A percentile compares a stretch with the other conserved stretches of the same genome.
phyloP scores from a whole-genome alignment of 805 yeast species.

The Metschnikowia cubensis region DNA sequence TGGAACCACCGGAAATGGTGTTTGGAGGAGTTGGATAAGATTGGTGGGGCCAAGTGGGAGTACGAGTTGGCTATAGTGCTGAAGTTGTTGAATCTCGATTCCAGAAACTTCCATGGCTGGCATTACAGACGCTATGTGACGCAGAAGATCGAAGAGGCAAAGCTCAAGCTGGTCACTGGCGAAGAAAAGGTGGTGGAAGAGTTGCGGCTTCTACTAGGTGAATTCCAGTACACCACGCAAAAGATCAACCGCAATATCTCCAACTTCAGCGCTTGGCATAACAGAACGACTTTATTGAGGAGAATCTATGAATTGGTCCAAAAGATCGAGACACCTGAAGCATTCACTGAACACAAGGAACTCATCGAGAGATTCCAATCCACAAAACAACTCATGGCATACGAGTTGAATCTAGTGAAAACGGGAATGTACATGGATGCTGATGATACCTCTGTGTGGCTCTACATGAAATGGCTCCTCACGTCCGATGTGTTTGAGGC shows the following conservation, averaged over 20 bases:
- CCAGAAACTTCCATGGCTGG: constrained; percentile 95
- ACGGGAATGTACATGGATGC: constrained; percentile 92
- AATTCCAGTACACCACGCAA: constrained; percentile 71
- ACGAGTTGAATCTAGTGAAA: constrained; percentile 65
- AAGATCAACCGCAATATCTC: constrained; percentile 82
- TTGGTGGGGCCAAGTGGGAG: constrained; percentile 59
- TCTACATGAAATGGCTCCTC: constrained; percentile 77
- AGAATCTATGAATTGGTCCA: constrained; percentile 33
- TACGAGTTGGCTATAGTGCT: constrained; percentile 66
- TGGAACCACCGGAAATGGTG: constrained; percentile 94
- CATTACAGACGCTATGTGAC: constrained; percentile 79
- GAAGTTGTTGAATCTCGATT: constrained; percentile 64
- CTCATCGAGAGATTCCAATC: constrained; percentile 25
- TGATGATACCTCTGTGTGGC: constrained; percentile 91
- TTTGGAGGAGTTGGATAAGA: constrained; percentile 41
- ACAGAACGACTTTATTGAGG: constrained; percentile 68
- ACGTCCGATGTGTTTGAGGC: constrained; percentile 37
- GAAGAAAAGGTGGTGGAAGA: neutral
- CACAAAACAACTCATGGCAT: constrained; percentile 36
- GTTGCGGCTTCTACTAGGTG: constrained; percentile 33
- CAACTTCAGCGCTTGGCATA: constrained; percentile 96
- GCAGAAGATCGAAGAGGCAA: constrained; percentile 28
- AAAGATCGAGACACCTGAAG: neutral
- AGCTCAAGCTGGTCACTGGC: neutral
- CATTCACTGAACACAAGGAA: constrained; percentile 2